A percentile compares a stretch with the other conserved stretches of the same genome.
Conservation (phyloP, 2,329 filamentous ascomycete species). For the Lanzia echinophila region DNA sequence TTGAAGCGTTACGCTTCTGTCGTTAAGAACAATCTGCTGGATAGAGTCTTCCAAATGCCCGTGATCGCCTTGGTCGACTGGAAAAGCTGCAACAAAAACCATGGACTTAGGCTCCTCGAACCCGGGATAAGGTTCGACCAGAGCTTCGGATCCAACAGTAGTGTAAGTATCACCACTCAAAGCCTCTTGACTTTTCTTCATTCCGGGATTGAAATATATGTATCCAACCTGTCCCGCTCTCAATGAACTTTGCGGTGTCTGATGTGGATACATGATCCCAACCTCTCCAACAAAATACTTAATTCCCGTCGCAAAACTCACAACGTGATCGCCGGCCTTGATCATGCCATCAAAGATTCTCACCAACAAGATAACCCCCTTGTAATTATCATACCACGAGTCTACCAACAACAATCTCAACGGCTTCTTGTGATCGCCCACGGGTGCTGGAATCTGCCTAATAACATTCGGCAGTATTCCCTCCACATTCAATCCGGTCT, state of each 20-base stretch:
- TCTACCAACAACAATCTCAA: constrained; percentile 85
- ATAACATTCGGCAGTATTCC: constrained; percentile 80
- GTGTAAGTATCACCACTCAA: constrained; percentile 96
- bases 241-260: constrained; percentile 71
- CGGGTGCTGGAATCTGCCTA: constrained; percentile 73
- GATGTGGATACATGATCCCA: constrained; percentile 89
- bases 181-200: constrained; percentile 94
- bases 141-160: constrained; percentile 65
- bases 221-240: constrained; percentile 94
- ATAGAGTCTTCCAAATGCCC: constrained; percentile 88
- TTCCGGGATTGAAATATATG: constrained; percentile 94
- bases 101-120: constrained; percentile 98
- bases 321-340: constrained; percentile 74
- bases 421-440: constrained; percentile 65
- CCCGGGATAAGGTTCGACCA: constrained; percentile 75
- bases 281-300: constrained; percentile 95
- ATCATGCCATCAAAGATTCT: constrained; percentile 85
- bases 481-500: constrained; percentile 84
- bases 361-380: constrained; percentile 86
- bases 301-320: constrained; percentile 79
- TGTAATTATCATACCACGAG: constrained; percentile 97
- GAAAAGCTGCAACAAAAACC: constrained; percentile 97
- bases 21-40: constrained; percentile 86
- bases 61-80: constrained; percentile 84
- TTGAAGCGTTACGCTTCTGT: constrained; percentile 85